A percentile compares a stretch with the other conserved stretches of the same genome.
Conservation (phyloP, 129 eudicot species). For the Cynara cardunculus region DNA sequence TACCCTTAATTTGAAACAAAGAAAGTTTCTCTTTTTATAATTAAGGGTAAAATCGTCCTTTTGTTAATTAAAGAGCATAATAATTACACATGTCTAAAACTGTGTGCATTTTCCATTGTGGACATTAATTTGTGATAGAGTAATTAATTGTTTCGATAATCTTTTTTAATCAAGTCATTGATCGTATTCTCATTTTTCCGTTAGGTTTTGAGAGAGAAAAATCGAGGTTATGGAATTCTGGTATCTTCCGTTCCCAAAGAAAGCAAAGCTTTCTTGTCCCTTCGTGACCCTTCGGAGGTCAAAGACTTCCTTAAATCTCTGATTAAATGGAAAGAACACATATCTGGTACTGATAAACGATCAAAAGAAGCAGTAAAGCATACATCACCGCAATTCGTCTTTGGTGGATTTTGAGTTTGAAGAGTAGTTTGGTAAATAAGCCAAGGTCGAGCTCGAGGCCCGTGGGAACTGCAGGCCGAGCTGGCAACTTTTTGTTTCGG, state of each 20-base stretch:
- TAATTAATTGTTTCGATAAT: background rate
- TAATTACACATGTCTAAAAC: too few relatives aligned
- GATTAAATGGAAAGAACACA: slow-evolving; percentile 44
- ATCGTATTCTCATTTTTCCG: background rate
- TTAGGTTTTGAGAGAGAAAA: slow-evolving; percentile 55
- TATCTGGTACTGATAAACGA: background rate
- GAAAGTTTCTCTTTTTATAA: too few relatives aligned
- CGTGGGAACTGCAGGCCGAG: slow-evolving; percentile 16
- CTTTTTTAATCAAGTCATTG: background rate
- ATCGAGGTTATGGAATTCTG: slow-evolving; percentile 56
- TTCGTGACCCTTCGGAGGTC: slow-evolving; percentile 67
- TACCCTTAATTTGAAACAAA: too few relatives aligned
- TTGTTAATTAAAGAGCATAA: too few relatives aligned
- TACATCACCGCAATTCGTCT: background rate
- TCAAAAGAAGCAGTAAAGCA: slow-evolving; percentile 7
- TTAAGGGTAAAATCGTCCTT: too few relatives aligned
- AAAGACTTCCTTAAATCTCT: slow-evolving; percentile 55
- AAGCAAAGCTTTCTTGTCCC: slow-evolving; percentile 57
- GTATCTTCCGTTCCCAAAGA: slow-evolving; percentile 62
- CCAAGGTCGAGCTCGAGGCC: background rate
- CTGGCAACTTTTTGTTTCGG: slow-evolving; percentile 10
- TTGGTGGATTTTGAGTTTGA: background rate
- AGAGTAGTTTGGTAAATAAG: slow-evolving; percentile 16
- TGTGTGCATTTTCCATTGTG: too few relatives aligned
- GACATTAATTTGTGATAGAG: too few relatives aligned